phyloP scores from a whole-genome alignment of 257 asterid genomes.

The Solanum sitiens region DNA sequence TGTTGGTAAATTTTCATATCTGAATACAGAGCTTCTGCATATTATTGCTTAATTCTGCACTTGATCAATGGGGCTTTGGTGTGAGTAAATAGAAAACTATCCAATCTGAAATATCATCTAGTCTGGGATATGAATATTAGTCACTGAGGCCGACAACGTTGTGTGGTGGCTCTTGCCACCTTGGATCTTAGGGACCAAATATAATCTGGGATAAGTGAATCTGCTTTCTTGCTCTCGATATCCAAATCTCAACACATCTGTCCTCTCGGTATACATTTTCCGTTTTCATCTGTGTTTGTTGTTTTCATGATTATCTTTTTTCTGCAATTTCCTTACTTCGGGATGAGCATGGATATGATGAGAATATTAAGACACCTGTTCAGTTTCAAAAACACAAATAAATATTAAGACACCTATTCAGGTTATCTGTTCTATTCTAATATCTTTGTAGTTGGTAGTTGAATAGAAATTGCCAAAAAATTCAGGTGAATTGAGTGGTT shows the following conservation, averaged over 20 bases:
- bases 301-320: background rate
- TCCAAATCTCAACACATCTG: background rate
- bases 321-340: background rate
- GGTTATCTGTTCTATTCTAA: background rate
- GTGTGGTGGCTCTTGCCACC: background rate
- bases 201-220: background rate
- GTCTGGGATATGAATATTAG: background rate
- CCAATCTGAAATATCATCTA: background rate
- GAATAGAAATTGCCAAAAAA: background rate
- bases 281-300: background rate
- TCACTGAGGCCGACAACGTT: background rate
- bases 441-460: background rate
- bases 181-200: background rate
- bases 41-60: background rate
- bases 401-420: background rate
- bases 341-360: background rate
- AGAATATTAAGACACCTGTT: background rate
- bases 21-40: background rate
- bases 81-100: background rate
- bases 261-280: background rate
- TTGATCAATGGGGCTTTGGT: background rate
- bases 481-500: background rate
- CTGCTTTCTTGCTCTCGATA: background rate
- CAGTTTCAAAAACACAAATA: no score
- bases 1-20: background rate